A percentile compares a stretch with the other conserved stretches of the same genome.
Conservation (phyloP, 306 rosid genomes). For the Castanea crenata region DNA sequence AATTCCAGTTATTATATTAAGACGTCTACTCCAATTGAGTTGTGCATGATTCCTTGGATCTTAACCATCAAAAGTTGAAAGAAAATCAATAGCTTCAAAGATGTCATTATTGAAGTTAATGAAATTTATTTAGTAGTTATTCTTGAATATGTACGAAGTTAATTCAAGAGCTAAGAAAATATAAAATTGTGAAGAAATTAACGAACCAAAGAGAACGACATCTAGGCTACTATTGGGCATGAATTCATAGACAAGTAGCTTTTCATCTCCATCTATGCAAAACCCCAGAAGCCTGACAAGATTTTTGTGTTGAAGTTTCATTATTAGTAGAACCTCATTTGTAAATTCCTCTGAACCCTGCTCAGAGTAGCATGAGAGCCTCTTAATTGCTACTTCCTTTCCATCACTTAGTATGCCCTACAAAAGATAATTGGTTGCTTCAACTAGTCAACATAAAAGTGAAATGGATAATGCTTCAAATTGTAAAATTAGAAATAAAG, state of each 20-base stretch:
- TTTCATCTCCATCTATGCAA: constrained; percentile 57
- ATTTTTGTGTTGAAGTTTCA: constrained; percentile 72
- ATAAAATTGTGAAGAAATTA: background rate
- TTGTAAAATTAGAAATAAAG: too few relatives aligned
- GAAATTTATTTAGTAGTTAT: background rate
- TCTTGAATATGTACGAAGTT: background rate
- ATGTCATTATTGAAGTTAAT: background rate
- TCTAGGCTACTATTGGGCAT: constrained; percentile 65
- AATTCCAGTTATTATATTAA: constrained; percentile 38
- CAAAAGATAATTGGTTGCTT: background rate
- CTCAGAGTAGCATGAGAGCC: constrained; percentile 53
- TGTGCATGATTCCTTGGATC: constrained; percentile 30
- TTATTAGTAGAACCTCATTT: constrained; percentile 54
- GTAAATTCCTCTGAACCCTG: constrained; percentile 67
- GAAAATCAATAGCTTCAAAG: background rate
- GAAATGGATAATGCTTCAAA: too few relatives aligned
- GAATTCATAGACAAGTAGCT: constrained; percentile 61
- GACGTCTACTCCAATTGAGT: constrained; percentile 40
- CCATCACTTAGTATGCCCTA: constrained; percentile 48
- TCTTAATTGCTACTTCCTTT: constrained; percentile 64
- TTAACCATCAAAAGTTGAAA: background rate
- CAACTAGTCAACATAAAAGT: background rate
- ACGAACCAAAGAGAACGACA: constrained; percentile 44
- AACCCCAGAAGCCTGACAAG: constrained; percentile 73
- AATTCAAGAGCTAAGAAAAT: background rate